These are phyloP conservation scores for Xylaria curta DNA, from an alignment of 495 filamentous ascomycete species.

Conservation along the genomic window DNA sequence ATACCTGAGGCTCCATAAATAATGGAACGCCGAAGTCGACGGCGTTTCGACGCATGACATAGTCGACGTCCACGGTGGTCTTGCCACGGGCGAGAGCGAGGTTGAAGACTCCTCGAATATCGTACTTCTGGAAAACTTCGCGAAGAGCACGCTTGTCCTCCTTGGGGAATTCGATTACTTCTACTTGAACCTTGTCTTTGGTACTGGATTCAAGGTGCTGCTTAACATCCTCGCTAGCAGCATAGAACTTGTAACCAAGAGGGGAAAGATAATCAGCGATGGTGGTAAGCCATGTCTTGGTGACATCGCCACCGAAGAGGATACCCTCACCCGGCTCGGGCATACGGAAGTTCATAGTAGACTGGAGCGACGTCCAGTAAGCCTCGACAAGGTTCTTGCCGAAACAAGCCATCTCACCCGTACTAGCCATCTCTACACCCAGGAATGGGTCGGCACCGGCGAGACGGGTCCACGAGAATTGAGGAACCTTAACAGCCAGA, in stretches of 20 bases:
- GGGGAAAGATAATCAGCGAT: conserved; percentile 86
- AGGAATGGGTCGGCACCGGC: conserved; percentile 97
- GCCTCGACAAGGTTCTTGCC: conserved; percentile 94
- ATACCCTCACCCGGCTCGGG: conserved; percentile 93
- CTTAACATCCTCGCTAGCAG: conserved; percentile 82
- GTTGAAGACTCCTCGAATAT: conserved; percentile 96
- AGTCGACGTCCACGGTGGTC: conserved; percentile 89
- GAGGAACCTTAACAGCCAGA: conserved; percentile 94
- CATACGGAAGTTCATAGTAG: conserved; percentile 98
- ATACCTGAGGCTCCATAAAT: conserved; percentile 99
- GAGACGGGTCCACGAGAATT: conserved; percentile 99
- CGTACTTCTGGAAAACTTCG: conserved; percentile 96
- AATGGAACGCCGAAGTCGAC: conserved; percentile 97
- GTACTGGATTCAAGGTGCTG: conserved; percentile 73
- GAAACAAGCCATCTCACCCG: conserved; percentile 98
- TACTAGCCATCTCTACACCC: conserved; percentile 96
- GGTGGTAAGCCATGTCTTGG: conserved; percentile 65
- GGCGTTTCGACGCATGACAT: conserved; percentile 97
- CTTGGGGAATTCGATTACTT: conserved; percentile 97
- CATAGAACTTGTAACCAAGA: conserved; percentile 92
- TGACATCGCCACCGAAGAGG: conserved; percentile 86
- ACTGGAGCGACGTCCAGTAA: conserved; percentile 96
- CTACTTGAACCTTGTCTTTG: conserved; percentile 71
- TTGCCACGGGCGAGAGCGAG: conserved; percentile 83
- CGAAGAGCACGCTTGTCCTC: conserved; percentile 93